Base-by-base conservation (phyloP, 441 rosid genomes). In the Jatropha podagrica region DNA sequence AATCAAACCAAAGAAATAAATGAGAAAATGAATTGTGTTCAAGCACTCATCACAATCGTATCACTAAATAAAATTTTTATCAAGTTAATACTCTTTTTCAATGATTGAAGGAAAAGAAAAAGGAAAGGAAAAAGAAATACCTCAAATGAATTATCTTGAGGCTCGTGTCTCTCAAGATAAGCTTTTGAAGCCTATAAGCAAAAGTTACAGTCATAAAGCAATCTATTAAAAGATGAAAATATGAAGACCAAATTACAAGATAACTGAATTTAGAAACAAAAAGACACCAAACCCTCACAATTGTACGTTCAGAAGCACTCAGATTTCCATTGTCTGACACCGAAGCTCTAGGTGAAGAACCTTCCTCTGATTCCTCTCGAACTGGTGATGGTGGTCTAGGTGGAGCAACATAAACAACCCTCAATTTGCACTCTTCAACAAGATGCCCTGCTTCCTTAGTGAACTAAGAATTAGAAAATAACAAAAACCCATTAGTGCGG, bases 331-430 rank as follows among this genome's bases (percentile, higher is more conserved):
- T 80, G 20, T 91, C 96, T 40, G 74, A 82, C 7, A 66, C 23
- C 52, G 92, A 89, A 77, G 84, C 82, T 76, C 86, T 85, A 7
- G 97, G 95, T 52, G 96, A 84, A 76, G 87, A 81, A 71, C 89
- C 97, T 87, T 94, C 97, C 76, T 92, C 97, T 62, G 97, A 89
- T 59, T 87, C 97, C 81, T 92, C 98, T 0, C 86, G 90, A 73
- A 92, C 94, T 38, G 97, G 94, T 3, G 94, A 90, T 7, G 95
- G 94, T 0, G 92, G 95, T 78, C 87, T 87, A 18, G 93, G 89
- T 10, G 93, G 97, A 75, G 80, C 68, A 44, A 92, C 85, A 82
- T 95, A 95, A 69, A 86, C 81, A 67, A 95, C 97, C 79, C 93
- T 86, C 86, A 95, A 77, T 77, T 89, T 95, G 81, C 83, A 85